Conservation (phyloP, 2,329 filamentous ascomycete species). For the Phoma sp. region DNA sequence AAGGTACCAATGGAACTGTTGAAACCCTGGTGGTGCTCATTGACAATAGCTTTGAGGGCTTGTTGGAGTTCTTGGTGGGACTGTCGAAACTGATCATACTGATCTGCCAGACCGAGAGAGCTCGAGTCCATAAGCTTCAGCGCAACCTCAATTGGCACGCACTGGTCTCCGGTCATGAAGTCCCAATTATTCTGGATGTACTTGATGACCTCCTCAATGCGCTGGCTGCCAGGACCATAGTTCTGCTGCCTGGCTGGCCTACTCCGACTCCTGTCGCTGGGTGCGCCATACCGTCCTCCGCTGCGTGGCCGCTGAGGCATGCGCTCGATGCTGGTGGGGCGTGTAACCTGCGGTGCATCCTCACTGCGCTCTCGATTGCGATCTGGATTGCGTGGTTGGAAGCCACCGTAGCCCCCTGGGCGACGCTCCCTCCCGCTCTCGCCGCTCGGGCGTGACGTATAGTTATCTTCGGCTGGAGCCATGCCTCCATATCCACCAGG, state of each 20-base stretch:
- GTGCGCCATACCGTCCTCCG: constrained; percentile 19
- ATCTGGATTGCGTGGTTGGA: constrained; percentile 34
- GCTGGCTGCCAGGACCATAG: constrained; percentile 49
- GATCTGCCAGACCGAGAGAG: constrained; percentile 88
- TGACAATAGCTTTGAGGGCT: constrained; percentile 91
- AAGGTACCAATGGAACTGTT: constrained; percentile 99
- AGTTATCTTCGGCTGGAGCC: constrained; percentile 35
- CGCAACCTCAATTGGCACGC: constrained; percentile 92
- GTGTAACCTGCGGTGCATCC: constrained; percentile 38
- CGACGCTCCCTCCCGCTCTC: constrained; percentile 34
- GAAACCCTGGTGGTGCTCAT: constrained; percentile 98
- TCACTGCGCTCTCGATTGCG: constrained; percentile 28
- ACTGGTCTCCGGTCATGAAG: constrained; percentile 86
- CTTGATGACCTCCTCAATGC: constrained; percentile 69
- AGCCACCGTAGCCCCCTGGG: constrained; percentile 34
- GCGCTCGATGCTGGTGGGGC: constrained; percentile 52
- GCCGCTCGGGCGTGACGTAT: constrained; percentile 24
- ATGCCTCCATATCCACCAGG: constrained; percentile 37
- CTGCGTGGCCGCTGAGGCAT: constrained; percentile 50
- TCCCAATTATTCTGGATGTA: constrained; percentile 90
- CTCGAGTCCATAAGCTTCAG: constrained; percentile 92
- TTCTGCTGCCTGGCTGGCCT: constrained; percentile 28
- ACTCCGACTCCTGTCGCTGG: constrained; percentile 40
- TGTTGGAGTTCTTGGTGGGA: constrained; percentile 89
- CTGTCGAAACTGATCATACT: constrained; percentile 82